phyloP scores from a whole-genome alignment of 257 asterid species.

The Oldenlandia corymbosa region DNA sequence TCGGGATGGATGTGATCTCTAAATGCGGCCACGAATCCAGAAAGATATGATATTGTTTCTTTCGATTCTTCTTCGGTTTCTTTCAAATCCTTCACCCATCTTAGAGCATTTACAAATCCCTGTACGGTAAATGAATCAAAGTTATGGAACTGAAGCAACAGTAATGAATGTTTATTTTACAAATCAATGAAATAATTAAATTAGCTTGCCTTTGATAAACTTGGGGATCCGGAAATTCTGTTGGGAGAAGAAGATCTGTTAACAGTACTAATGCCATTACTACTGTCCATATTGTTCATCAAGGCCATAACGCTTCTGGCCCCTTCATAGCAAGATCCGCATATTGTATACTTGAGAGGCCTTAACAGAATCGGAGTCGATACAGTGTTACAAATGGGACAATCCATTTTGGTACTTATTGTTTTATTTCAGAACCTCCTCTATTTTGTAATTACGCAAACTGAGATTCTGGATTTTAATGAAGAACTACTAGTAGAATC shows the following conservation, averaged over 20 bases:
- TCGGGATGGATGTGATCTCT: conserved; percentile 66
- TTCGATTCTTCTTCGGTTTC: conserved; percentile 57
- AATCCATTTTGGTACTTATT: no score
- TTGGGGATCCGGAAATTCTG: no score
- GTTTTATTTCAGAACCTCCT: no score
- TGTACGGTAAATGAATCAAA: conserved; percentile 23
- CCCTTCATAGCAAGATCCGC: conserved; percentile 85
- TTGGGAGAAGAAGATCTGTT: no score
- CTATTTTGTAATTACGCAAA: no score
- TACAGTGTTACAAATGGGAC: neutral
- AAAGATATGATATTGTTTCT: conserved; percentile 47
- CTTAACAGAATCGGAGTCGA: conserved; percentile 33
- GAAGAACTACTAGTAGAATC: no score
- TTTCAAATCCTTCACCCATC: conserved; percentile 85
- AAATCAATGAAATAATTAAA: no score
- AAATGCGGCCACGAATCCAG: conserved; percentile 55
- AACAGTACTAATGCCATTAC: no score
- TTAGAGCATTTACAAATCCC: conserved; percentile 76
- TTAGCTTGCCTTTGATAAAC: conserved; percentile 1
- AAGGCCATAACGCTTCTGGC: conserved; percentile 60
- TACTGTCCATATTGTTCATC: neutral
- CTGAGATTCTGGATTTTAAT: no score
- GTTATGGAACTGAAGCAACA: no score
- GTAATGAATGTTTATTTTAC: no score
- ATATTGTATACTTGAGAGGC: conserved; percentile 88